phyloP scores from a whole-genome alignment of 2,329 filamentous ascomycete genomes.

The Pseudocercospora musae region DNA sequence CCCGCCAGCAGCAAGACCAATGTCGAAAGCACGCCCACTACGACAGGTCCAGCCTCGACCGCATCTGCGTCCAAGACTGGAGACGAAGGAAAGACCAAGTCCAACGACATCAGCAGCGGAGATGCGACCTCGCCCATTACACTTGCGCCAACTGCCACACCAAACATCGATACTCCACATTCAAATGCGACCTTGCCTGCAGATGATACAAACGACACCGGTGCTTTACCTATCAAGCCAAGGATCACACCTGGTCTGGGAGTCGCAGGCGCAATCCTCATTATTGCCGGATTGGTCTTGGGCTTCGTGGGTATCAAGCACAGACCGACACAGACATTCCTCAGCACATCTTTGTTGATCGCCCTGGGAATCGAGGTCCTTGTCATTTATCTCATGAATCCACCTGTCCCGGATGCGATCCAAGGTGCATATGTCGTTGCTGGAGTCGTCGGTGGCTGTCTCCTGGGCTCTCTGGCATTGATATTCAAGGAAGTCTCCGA shows the following conservation, averaged over 20 bases:
- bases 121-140: conserved; percentile 17
- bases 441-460: conserved; percentile 65
- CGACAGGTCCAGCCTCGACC: conserved; percentile 4
- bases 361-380: conserved; percentile 73
- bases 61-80: conserved; percentile 2
- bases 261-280: conserved; percentile 72
- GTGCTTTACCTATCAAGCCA: conserved; percentile 65
- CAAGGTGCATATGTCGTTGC: conserved; percentile 88
- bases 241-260: conserved; percentile 76
- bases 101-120: neutral
- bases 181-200: conserved; percentile 8
- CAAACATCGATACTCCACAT: neutral
- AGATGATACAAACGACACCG: neutral
- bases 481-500: conserved; percentile 82
- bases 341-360: conserved; percentile 72
- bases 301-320: conserved; percentile 80
- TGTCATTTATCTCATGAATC: conserved; percentile 83
- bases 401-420: conserved; percentile 68
- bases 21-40: conserved; percentile 1
- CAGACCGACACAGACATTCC: conserved; percentile 69
- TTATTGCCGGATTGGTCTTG: conserved; percentile 68
- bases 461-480: conserved; percentile 70
- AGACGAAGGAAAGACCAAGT: neutral
- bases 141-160: conserved; percentile 9
- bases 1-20: neutral